phyloP scores from a whole-genome alignment of 768 basidiomycete species.

The Mycena galopus region DNA sequence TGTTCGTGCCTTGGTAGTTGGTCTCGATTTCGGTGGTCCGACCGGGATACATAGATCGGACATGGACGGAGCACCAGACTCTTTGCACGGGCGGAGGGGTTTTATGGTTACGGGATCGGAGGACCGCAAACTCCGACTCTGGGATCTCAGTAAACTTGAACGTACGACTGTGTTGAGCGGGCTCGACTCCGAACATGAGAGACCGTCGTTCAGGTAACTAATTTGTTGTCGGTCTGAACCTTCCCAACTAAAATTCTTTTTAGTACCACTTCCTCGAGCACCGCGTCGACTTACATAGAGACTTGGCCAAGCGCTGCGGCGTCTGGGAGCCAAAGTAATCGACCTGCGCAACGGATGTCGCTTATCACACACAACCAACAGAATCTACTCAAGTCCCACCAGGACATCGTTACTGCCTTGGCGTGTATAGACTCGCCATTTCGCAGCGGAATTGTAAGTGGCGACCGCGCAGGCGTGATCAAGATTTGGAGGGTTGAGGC shows the following conservation, averaged over 20 bases:
- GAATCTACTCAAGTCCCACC: slow-evolving; percentile 87
- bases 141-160: slow-evolving; percentile 85
- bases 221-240: not conserved
- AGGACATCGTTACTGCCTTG: slow-evolving; percentile 90
- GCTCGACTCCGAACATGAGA: slow-evolving; percentile 79
- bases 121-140: slow-evolving; percentile 87
- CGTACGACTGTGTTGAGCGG: slow-evolving; percentile 87
- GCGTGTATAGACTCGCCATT: slow-evolving; percentile 94
- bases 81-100: slow-evolving; percentile 63
- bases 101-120: slow-evolving; percentile 92
- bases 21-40: slow-evolving; percentile 84
- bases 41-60: slow-evolving; percentile 66
- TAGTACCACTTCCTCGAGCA: slow-evolving; percentile 56
- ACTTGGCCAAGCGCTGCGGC: slow-evolving; percentile 66
- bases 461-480: slow-evolving; percentile 88
- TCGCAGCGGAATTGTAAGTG: slow-evolving; percentile 91
- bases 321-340: slow-evolving; percentile 65
- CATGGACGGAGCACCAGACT: slow-evolving; percentile 55
- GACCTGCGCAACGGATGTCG: slow-evolving; percentile 81
- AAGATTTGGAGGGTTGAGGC: slow-evolving; percentile 90
- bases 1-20: slow-evolving; percentile 77
- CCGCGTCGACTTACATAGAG: slow-evolving; percentile 70
- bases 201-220: slow-evolving; percentile 80
- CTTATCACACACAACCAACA: slow-evolving; percentile 88
- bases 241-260: slow-evolving; percentile 4